A percentile compares a stretch with the other conserved stretches of the same genome.
Conservation (phyloP, 2,329 filamentous ascomycete genomes). For the Diaporthe ampelina region DNA sequence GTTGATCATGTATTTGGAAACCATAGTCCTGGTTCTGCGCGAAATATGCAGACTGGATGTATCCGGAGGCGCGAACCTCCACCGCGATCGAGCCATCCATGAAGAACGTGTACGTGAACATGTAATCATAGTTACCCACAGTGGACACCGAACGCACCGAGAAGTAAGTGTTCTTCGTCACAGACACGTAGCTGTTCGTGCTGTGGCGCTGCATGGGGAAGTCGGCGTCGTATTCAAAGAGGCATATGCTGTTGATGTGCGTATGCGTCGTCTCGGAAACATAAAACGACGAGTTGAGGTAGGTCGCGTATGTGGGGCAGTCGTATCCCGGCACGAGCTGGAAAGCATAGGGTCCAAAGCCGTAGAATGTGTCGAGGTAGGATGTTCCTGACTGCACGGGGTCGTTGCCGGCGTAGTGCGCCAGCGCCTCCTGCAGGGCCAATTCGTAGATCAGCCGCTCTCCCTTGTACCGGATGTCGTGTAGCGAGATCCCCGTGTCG, state of each 20-base stretch:
- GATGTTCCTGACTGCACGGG: constrained; percentile 60
- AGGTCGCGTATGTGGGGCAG: constrained; percentile 65
- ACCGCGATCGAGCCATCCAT: constrained; percentile 66
- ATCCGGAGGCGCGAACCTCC: constrained; percentile 66
- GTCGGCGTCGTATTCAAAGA: constrained; percentile 67
- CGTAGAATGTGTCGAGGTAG: constrained; percentile 63
- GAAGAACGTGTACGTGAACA: constrained; percentile 65
- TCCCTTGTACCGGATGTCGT: constrained; percentile 68
- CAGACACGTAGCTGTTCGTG: constrained; percentile 55
- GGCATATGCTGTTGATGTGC: constrained; percentile 65
- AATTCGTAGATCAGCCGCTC: constrained; percentile 69
- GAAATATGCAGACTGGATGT: constrained; percentile 65
- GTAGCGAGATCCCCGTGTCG: constrained; percentile 63
- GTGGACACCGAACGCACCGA: constrained; percentile 62
- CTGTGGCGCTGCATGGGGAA: constrained; percentile 65
- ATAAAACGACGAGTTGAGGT: constrained; percentile 62
- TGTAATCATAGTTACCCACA: constrained; percentile 69
- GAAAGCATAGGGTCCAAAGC: constrained; percentile 61
- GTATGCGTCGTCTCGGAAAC: constrained; percentile 58
- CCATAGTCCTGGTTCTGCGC: constrained; percentile 62
- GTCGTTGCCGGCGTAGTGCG: constrained; percentile 64
- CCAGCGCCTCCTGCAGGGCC: constrained; percentile 67
- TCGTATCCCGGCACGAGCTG: constrained; percentile 64
- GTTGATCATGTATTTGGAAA: constrained; percentile 62
- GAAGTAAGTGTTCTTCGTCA: constrained; percentile 63